Percentiles rank a stretch among this genome's conserved stretches.
phyloP scores from a whole-genome alignment of 179 eudicot genomes.

The Spergularia azorica region DNA sequence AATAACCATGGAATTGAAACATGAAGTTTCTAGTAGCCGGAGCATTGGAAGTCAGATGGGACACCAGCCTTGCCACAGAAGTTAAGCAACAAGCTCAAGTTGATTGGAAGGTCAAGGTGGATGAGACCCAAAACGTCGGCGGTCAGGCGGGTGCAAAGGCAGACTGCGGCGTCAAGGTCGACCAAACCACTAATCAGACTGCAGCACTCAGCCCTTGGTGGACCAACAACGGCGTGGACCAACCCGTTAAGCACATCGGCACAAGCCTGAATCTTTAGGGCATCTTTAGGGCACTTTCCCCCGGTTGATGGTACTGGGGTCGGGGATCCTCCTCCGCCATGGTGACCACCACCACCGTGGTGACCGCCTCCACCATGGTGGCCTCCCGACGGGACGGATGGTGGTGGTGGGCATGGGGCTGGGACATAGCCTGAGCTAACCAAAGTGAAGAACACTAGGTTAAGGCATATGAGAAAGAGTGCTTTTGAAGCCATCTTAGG shows the following conservation, averaged over 20 bases:
- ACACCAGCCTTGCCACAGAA: constrained; percentile 12
- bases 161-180: constrained; percentile 14
- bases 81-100: constrained; percentile 9
- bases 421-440: constrained; percentile 15
- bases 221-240: constrained; percentile 3
- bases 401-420: constrained; percentile 15
- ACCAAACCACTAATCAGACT: constrained; percentile 3
- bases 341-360: background rate
- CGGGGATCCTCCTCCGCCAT: background rate
- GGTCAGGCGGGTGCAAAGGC: constrained; percentile 14
- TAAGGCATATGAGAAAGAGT: background rate
- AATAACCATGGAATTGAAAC: background rate
- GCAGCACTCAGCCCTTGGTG: constrained; percentile 11
- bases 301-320: background rate
- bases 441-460: constrained; percentile 17
- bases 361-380: constrained; percentile 2
- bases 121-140: background rate
- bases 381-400: background rate
- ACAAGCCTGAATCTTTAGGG: constrained; percentile 9
- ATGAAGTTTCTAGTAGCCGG: background rate
- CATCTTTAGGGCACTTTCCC: constrained; percentile 9
- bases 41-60: constrained; percentile 20
- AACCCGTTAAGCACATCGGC: constrained; percentile 14
- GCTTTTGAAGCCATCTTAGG: constrained; percentile 13
- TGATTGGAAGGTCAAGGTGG: background rate